phyloP scores from a whole-genome alignment of 345 rosid species.

The Bretschneidera sinensis region DNA sequence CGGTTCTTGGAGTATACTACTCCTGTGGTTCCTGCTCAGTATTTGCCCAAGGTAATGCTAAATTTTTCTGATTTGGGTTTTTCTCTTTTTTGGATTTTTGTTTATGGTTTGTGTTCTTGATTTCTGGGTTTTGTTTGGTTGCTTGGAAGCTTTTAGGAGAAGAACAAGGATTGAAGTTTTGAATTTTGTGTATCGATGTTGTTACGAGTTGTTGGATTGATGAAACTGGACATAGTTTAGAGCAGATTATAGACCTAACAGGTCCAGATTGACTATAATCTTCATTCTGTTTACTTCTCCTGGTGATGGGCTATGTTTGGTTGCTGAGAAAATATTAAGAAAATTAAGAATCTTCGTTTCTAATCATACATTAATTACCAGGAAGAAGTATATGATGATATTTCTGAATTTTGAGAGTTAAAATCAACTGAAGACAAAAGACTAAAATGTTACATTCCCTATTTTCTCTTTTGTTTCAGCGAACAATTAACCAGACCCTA shows the following conservation, averaged over 20 bases:
- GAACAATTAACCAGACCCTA: too few species aligned
- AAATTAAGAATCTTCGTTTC: neutral
- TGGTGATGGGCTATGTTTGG: neutral
- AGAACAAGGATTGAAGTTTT: too few species aligned
- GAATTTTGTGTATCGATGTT: neutral
- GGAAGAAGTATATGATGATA: too few species aligned
- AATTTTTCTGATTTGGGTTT: neutral
- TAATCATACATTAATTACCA: too few species aligned
- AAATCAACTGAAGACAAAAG: too few species aligned
- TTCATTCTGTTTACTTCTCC: too few species aligned
- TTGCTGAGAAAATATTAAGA: neutral
- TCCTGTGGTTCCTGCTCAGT: constrained; percentile 60
- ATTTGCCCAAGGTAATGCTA: constrained; percentile 51
- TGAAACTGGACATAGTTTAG: neutral
- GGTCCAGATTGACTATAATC: neutral
- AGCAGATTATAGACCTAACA: neutral
- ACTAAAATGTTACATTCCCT: too few species aligned
- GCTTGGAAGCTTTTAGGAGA: too few species aligned
- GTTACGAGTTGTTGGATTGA: neutral
- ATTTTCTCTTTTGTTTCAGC: too few species aligned
- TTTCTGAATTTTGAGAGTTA: too few species aligned
- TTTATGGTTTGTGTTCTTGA: neutral
- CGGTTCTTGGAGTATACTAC: constrained; percentile 84
- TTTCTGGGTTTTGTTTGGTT: neutral
- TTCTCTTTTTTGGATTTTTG: neutral